Conservation (phyloP, 495 filamentous ascomycete genomes). For the Paragyromitra xinjiangensis region DNA sequence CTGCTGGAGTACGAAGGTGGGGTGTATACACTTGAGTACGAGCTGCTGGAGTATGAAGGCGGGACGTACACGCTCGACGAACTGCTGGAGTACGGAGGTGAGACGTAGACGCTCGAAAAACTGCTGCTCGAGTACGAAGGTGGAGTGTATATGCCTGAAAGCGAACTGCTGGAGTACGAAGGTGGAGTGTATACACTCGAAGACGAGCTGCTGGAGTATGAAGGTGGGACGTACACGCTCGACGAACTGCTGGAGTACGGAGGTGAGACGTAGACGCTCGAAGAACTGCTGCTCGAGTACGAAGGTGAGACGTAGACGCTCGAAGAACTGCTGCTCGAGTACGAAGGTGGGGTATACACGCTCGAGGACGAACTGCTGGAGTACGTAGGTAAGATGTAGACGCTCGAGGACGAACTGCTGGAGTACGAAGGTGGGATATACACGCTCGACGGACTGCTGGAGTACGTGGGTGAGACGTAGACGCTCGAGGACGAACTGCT, state of each 20-base stretch:
- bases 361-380: neutral
- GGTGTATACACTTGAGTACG: neutral
- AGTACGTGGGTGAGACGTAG: too few relatives aligned
- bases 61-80: neutral
- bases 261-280: too few relatives aligned
- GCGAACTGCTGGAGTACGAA: neutral
- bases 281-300: neutral
- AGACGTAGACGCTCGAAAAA: neutral
- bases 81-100: neutral
- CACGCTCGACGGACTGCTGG: neutral
- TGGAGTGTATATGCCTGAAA: neutral
- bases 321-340: neutral
- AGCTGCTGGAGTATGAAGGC: neutral
- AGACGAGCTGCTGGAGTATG: too few relatives aligned
- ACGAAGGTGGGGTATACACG: neutral
- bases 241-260: too few relatives aligned
- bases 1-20: neutral
- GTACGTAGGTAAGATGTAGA: neutral
- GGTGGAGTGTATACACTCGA: too few relatives aligned
- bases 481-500: too few relatives aligned
- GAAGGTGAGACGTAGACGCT: slow-evolving; percentile 1
- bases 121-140: slow-evolving; percentile 4
- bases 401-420: neutral
- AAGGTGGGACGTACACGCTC: too few relatives aligned
- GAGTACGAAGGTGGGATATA: neutral